Evolutionary conservation across 164 flowering plant species (phyloP), one percentile per base, ranked within the genome.

Genomic region (Pachysandra terminalis): DNA sequence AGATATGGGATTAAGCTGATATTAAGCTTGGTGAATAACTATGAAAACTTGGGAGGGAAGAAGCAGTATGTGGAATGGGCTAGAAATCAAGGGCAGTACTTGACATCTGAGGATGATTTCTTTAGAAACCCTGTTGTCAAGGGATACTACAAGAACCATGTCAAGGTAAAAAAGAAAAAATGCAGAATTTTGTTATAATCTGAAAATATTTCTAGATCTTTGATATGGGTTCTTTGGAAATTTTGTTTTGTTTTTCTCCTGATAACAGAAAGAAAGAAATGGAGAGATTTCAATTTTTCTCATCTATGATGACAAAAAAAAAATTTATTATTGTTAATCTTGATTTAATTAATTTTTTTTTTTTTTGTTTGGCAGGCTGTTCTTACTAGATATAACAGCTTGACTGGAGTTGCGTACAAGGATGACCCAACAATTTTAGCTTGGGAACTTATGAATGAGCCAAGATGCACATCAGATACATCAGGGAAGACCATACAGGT

Each of bases 381-480:
- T 37, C 83, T 92, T 19, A 86, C 91, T 55, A 82, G 94, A 66
- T 48, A 41, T 13, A 92, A 92, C 74, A 88, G 69, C 58, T 14
- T 90, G 32, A 87, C 84, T 58, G 84, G 88, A 69, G 79, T 88
- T 67, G 83, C 81, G 45, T 90, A 90, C 77, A 90, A 82, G 68
- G 94, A 92, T 79, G 97, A 92, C 16, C 83, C 96, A 37, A 84
- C 90, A 19, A 92, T 91, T 35, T 83, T 91, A 85, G 90, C 93
- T 48, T 91, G 97, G 97, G 96, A 91, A 81, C 90, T 91, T 22
- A 92, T 92, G 79, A 92, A 92, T 78, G 97, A 92, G 76, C 87
- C 91, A 3, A 78, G 94, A 69, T 88, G 96, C 77, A 7, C 66
- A 58, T 74, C 88, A 51, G 96, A 90, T 77, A 71, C 66, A 14